phyloP scores from a whole-genome alignment of 164 flowering plant species.

The Kingdonia uniflora region DNA sequence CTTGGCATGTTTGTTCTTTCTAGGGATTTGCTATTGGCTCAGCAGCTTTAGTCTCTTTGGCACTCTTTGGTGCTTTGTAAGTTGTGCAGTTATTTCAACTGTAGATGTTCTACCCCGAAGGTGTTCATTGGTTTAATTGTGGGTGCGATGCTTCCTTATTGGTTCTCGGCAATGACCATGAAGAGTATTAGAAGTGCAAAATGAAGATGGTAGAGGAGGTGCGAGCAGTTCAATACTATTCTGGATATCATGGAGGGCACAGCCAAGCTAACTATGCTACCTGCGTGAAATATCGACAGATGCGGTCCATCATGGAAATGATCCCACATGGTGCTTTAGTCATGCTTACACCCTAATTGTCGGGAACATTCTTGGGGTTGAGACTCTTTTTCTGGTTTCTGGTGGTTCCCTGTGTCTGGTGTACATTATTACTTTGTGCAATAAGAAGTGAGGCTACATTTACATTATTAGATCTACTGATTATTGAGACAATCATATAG shows the following conservation, averaged over 20 bases:
- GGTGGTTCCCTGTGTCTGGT: slow-evolving; percentile 81
- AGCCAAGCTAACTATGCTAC: slow-evolving; percentile 75
- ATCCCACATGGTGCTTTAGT: slow-evolving; percentile 83
- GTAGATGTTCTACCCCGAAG: slow-evolving; percentile 67
- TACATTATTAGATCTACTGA: no score
- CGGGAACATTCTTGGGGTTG: slow-evolving; percentile 66
- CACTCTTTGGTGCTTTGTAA: slow-evolving; percentile 78
- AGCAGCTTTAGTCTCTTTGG: slow-evolving; percentile 74
- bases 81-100: slow-evolving; percentile 45
- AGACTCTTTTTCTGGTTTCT: slow-evolving; percentile 71
- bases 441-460: no score
- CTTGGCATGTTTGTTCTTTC: slow-evolving; percentile 1
- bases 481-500: no score
- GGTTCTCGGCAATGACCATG: slow-evolving; percentile 90
- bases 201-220: slow-evolving; percentile 90
- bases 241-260: slow-evolving; percentile 75
- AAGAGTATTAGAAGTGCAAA: slow-evolving; percentile 80
- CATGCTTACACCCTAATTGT: slow-evolving; percentile 86
- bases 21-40: slow-evolving; percentile 89
- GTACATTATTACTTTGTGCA: slow-evolving; percentile 20
- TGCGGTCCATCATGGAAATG: slow-evolving; percentile 84
- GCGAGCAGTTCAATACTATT: slow-evolving; percentile 80
- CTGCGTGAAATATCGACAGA: slow-evolving; percentile 80
- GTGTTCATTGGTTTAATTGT: slow-evolving; percentile 75
- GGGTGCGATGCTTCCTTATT: slow-evolving; percentile 90